phyloP scores from a whole-genome alignment of 2,329 filamentous ascomycete species.

The Tolypocladium nubicola region DNA sequence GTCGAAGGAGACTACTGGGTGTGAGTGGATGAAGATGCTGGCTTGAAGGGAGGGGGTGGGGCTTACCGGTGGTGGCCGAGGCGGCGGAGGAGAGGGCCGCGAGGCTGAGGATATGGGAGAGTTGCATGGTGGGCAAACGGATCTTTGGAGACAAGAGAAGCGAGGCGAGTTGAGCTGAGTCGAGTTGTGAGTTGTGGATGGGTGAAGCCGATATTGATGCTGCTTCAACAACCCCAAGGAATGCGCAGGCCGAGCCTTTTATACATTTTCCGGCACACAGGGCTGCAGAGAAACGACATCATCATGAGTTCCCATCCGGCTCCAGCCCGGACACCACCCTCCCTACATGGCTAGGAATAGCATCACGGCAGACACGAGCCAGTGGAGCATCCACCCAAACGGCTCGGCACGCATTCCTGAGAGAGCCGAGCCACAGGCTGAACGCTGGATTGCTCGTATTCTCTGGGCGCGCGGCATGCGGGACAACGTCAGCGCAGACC shows the following conservation, averaged over 20 bases:
- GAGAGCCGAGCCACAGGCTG: neutral
- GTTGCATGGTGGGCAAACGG: slow-evolving; percentile 28
- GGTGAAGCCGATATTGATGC: neutral
- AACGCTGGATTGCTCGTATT: neutral
- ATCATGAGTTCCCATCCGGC: neutral
- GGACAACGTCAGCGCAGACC: neutral
- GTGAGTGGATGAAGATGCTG: neutral
- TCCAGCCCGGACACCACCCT: neutral
- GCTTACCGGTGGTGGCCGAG: slow-evolving; percentile 23
- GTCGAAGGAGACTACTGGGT: slow-evolving; percentile 55
- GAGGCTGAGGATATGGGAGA: slow-evolving; percentile 28
- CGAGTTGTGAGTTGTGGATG: neutral
- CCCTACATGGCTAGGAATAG: neutral
- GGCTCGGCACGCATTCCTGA: neutral
- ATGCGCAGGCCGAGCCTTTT: neutral
- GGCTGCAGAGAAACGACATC: neutral
- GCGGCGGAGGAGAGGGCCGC: slow-evolving; percentile 25
- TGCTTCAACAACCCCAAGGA: neutral
- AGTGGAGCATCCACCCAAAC: neutral
- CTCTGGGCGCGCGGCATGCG: neutral
- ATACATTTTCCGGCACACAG: neutral
- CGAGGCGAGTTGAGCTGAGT: neutral
- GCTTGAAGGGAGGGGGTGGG: neutral
- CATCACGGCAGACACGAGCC: neutral
- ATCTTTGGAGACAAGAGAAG: neutral